A percentile compares a stretch with the other conserved stretches of the same genome.
These are phyloP conservation scores for Xylaria longipes DNA, from an alignment of 495 filamentous ascomycete species.

Conservation along the genomic window DNA sequence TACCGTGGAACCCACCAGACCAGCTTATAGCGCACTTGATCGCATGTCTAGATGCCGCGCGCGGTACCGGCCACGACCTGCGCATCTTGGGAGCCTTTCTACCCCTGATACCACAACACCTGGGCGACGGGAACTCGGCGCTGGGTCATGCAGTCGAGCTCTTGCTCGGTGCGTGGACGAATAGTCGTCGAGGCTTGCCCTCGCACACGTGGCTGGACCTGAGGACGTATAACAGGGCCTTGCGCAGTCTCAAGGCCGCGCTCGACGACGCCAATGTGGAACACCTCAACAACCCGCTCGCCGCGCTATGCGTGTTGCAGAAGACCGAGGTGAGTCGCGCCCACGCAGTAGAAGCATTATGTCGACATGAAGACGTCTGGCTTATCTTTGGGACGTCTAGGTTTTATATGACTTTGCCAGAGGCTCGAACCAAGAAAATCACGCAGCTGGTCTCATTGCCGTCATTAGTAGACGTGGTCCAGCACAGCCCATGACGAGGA, in stretches of 20 bases:
- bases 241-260: slow-evolving; percentile 38
- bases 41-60: slow-evolving; percentile 30
- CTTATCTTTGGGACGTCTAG: slow-evolving; percentile 24
- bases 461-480: slow-evolving; percentile 34
- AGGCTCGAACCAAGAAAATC: slow-evolving; percentile 39
- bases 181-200: slow-evolving; percentile 34
- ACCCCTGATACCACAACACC: slow-evolving; percentile 34
- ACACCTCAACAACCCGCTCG: slow-evolving; percentile 31
- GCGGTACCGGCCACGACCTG: slow-evolving; percentile 36
- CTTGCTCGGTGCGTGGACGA: slow-evolving; percentile 33
- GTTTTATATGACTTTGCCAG: slow-evolving; percentile 38
- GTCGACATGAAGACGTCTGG: not conserved
- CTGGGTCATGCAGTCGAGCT: slow-evolving; percentile 34
- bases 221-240: slow-evolving; percentile 32
- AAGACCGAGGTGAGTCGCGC: slow-evolving; percentile 36
- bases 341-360: not conserved
- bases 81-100: slow-evolving; percentile 36
- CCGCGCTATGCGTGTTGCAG: slow-evolving; percentile 38
- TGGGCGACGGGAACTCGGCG: slow-evolving; percentile 29
- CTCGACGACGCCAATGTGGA: slow-evolving; percentile 30
- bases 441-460: slow-evolving; percentile 38
- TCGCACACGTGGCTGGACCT: slow-evolving; percentile 37
- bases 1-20: slow-evolving; percentile 29
- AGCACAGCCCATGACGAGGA: slow-evolving; percentile 31
- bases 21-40: slow-evolving; percentile 30